Conservation (phyloP, 2,329 filamentous ascomycete genomes). For the Davidsoniella eucalypti region DNA sequence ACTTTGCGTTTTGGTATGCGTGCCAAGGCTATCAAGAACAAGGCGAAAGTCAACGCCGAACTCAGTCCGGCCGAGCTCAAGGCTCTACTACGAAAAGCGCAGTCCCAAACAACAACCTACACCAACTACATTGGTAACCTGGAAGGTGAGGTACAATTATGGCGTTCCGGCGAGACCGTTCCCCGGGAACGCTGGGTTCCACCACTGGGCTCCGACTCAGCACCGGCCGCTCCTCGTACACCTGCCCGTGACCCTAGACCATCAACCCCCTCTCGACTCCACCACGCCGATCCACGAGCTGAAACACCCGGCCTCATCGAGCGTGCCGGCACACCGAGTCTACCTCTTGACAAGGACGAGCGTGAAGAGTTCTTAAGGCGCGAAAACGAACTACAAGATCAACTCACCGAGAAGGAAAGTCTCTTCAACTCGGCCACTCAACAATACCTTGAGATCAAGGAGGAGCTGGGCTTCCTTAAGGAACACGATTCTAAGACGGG, state of each 20-base stretch:
- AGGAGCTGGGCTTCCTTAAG: slow-evolving; percentile 71
- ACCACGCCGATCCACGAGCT: slow-evolving; percentile 40
- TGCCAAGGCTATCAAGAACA: slow-evolving; percentile 98
- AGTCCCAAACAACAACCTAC: slow-evolving; percentile 75
- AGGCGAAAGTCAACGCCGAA: slow-evolving; percentile 98
- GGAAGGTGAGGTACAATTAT: slow-evolving; percentile 70
- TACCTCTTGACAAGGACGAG: slow-evolving; percentile 88
- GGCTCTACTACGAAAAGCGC: slow-evolving; percentile 77
- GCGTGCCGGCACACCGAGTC: slow-evolving; percentile 68
- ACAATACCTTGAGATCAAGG: slow-evolving; percentile 63
- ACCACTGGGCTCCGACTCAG: slow-evolving; percentile 25
- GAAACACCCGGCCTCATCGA: slow-evolving; percentile 57
- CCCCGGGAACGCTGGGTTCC: slow-evolving; percentile 78
- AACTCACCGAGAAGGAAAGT: slow-evolving; percentile 83
- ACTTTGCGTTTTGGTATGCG: slow-evolving; percentile 89
- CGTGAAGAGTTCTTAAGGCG: slow-evolving; percentile 86
- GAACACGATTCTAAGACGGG: slow-evolving; percentile 69
- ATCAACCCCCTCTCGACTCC: slow-evolving; percentile 23
- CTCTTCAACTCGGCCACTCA: slow-evolving; percentile 66
- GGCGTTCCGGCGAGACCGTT: slow-evolving; percentile 77
- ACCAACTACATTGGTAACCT: slow-evolving; percentile 70
- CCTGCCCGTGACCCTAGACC: slow-evolving; percentile 32
- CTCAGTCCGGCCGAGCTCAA: slow-evolving; percentile 93
- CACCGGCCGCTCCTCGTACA: slow-evolving; percentile 18
- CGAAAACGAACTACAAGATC: slow-evolving; percentile 94